phyloP scores from a whole-genome alignment of 2,329 filamentous ascomycete genomes.

The Blumeria graminis region DNA sequence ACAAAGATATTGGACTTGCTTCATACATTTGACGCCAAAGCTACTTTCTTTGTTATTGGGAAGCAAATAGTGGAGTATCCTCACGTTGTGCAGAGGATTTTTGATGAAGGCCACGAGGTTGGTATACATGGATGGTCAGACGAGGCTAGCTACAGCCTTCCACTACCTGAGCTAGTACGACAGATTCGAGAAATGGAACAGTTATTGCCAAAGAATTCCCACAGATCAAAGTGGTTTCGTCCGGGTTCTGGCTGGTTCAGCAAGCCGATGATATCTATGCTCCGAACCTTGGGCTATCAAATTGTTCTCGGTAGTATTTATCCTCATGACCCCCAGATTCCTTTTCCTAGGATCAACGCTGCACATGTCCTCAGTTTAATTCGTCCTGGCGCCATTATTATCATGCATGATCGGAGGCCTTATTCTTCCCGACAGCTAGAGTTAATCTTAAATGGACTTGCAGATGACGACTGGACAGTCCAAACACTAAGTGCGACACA shows the following conservation, averaged over 20 bases:
- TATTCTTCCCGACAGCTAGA: constrained; percentile 67
- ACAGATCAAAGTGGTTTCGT: constrained; percentile 39
- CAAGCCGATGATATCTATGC: constrained; percentile 35
- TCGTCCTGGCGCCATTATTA: constrained; percentile 51
- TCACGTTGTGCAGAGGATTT: constrained; percentile 28
- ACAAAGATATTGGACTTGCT: constrained; percentile 43
- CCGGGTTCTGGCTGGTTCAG: constrained; percentile 73
- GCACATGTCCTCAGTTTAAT: constrained; percentile 61
- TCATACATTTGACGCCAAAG: constrained; percentile 38
- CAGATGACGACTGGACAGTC: constrained; percentile 41
- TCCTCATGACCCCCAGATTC: constrained; percentile 76
- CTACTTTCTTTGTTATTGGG: constrained; percentile 80
- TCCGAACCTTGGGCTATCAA: constrained; percentile 37
- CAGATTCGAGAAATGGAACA: constrained; percentile 43
- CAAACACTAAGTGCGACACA: constrained; percentile 49
- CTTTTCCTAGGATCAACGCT: constrained; percentile 43
- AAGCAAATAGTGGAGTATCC: constrained; percentile 39
- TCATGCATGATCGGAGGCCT: constrained; percentile 63
- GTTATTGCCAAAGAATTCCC: constrained; percentile 26
- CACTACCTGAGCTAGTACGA: constrained; percentile 28
- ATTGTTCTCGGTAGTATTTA: constrained; percentile 69
- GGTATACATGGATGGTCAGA: constrained; percentile 82
- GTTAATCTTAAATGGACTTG: constrained; percentile 47
- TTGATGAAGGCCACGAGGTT: constrained; percentile 43
- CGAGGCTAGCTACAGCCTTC: constrained; percentile 43